Percentiles rank a stretch among this genome's conserved stretches.
phyloP scores from a whole-genome alignment of 2,329 filamentous ascomycete species.

The Neofusicoccum sp. region DNA sequence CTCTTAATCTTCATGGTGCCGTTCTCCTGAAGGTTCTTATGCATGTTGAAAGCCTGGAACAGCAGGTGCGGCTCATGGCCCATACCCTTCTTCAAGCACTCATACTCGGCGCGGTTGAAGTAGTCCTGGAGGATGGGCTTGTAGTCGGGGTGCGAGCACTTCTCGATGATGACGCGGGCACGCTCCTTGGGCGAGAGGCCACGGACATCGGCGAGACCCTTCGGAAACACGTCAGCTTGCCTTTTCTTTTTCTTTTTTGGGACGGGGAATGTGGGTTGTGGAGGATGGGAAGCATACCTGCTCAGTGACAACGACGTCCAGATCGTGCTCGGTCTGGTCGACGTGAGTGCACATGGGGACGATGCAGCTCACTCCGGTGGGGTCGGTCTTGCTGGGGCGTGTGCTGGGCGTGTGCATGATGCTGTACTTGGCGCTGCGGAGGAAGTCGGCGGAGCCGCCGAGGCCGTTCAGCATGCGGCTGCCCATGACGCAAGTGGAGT shows the following conservation, averaged over 20 bases:
- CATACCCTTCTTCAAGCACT: conserved; percentile 83
- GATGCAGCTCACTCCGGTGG: conserved; percentile 78
- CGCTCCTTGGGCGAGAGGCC: conserved; percentile 77
- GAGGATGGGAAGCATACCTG: conserved; percentile 37
- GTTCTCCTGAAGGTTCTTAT: conserved; percentile 75
- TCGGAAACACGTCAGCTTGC: conserved; percentile 50
- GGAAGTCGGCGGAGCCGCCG: conserved; percentile 78
- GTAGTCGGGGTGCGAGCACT: conserved; percentile 85
- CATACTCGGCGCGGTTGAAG: conserved; percentile 80
- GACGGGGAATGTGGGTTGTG: neutral
- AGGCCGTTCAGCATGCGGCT: conserved; percentile 84
- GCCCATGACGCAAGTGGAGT: conserved; percentile 86
- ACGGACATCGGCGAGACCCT: conserved; percentile 78
- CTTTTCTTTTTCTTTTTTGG: neutral
- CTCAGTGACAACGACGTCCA: conserved; percentile 81
- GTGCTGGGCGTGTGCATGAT: conserved; percentile 92
- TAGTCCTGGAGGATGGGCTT: conserved; percentile 78
- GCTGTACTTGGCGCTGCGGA: conserved; percentile 74
- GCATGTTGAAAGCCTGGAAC: conserved; percentile 86
- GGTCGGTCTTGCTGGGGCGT: conserved; percentile 77
- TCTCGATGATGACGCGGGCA: conserved; percentile 79
- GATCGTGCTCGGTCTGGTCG: conserved; percentile 89
- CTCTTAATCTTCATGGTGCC: conserved; percentile 83
- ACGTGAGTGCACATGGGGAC: conserved; percentile 93
- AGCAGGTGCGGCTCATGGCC: conserved; percentile 86